These are phyloP conservation scores for Starmerella stellata DNA, from an alignment of 805 yeast genomes.

Conservation along the genomic window DNA sequence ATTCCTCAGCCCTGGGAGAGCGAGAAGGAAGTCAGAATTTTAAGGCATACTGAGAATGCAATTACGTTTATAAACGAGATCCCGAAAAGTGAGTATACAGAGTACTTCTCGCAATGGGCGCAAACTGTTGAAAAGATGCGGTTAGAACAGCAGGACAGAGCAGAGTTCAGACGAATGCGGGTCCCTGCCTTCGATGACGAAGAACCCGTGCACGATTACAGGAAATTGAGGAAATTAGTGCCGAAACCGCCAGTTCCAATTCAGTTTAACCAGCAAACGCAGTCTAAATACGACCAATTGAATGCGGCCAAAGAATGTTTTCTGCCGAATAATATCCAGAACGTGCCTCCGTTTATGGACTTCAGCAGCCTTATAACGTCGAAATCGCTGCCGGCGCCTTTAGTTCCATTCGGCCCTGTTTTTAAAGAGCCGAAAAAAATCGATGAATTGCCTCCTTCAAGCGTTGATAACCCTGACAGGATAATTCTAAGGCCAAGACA, in stretches of 20 bases:
- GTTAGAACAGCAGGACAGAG: conserved; percentile 76
- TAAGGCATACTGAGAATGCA: conserved; percentile 85
- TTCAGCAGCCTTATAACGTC: conserved; percentile 71
- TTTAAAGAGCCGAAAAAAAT: conserved; percentile 63
- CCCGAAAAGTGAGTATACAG: conserved; percentile 83
- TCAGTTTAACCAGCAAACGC: neutral
- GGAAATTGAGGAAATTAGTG: conserved; percentile 53
- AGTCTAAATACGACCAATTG: neutral
- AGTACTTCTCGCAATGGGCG: conserved; percentile 91
- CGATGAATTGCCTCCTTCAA: conserved; percentile 39
- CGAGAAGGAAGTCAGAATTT: conserved; percentile 62
- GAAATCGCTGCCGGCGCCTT: conserved; percentile 66
- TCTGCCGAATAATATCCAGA: conserved; percentile 15
- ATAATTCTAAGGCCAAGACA: conserved; percentile 52
- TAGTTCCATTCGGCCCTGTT: conserved; percentile 94
- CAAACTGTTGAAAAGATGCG: conserved; percentile 85
- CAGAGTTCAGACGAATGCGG: conserved; percentile 76
- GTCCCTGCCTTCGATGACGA: conserved; percentile 97
- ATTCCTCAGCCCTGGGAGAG: conserved; percentile 99
- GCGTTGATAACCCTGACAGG: conserved; percentile 76
- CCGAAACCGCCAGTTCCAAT: conserved; percentile 49
- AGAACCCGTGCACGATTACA: conserved; percentile 75
- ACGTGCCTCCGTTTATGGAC: conserved; percentile 49
- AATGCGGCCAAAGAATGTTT: neutral
- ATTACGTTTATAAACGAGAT: conserved; percentile 84